Conservation (phyloP, 768 basidiomycete genomes). For the Tricholoma hemisulphureum region DNA sequence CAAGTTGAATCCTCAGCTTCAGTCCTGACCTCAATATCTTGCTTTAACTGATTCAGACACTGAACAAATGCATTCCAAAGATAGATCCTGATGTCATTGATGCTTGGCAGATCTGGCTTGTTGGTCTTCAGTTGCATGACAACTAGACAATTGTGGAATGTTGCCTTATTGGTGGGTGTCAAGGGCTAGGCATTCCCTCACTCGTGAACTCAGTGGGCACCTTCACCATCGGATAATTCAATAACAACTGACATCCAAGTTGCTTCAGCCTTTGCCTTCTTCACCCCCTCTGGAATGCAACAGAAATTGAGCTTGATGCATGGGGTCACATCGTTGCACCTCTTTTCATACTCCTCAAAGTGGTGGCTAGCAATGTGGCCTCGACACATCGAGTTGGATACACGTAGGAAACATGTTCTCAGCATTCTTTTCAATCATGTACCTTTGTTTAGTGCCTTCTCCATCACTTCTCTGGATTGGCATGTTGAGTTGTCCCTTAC, state of each 20-base stretch:
- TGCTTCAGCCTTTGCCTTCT: background rate
- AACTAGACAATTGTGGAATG: conserved; percentile 6
- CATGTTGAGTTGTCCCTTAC: too few species aligned
- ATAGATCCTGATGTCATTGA: conserved; percentile 13
- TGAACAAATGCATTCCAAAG: conserved; percentile 14
- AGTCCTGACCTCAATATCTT: background rate
- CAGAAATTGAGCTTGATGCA: background rate
- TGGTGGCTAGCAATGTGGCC: too few species aligned
- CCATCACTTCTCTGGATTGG: too few species aligned
- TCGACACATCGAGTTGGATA: background rate
- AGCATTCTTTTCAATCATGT: too few species aligned
- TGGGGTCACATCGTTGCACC: background rate
- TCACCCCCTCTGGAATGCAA: background rate
- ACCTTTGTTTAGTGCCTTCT: background rate
- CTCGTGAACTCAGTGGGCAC: conserved; percentile 12
- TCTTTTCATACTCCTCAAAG: background rate
- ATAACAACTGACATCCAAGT: too few species aligned
- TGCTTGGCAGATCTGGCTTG: background rate
- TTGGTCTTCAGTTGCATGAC: conserved; percentile 5
- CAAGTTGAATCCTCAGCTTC: too few species aligned
- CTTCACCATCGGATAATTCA: conserved; percentile 1
- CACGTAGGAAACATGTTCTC: background rate
- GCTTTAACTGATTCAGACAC: background rate
- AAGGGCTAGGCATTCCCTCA: conserved; percentile 4
- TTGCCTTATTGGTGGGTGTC: background rate